Conservation (phyloP, 2,329 filamentous ascomycete species). For the Epichloe sp. region DNA sequence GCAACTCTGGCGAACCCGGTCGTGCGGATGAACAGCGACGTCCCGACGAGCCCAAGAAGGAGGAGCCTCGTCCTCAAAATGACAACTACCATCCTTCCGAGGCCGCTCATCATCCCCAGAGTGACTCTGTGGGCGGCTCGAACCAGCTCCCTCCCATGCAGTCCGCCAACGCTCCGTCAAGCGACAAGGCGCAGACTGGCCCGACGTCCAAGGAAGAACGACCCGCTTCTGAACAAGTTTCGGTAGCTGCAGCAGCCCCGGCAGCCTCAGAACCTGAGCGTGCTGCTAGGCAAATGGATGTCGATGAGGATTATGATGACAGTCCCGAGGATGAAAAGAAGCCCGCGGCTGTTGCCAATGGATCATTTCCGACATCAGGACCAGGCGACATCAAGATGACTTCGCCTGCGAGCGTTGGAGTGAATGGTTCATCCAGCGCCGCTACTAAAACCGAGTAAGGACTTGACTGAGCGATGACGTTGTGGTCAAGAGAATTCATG, state of each 20-base stretch:
- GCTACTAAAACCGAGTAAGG: slow-evolving; percentile 33
- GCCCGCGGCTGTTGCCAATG: slow-evolving; percentile 26
- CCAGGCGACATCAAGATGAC: slow-evolving; percentile 38
- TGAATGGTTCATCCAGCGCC: slow-evolving; percentile 26
- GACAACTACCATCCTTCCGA: slow-evolving; percentile 87
- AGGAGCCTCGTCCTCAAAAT: slow-evolving; percentile 55
- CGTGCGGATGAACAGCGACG: slow-evolving; percentile 52
- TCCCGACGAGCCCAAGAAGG: slow-evolving; percentile 42
- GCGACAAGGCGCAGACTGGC: slow-evolving; percentile 27
- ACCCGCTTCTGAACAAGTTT: slow-evolving; percentile 26
- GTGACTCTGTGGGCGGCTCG: slow-evolving; percentile 39
- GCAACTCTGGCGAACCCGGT: slow-evolving; percentile 61
- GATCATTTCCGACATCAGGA: slow-evolving; percentile 32
- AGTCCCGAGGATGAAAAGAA: slow-evolving; percentile 79
- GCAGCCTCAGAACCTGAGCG: slow-evolving; percentile 58
- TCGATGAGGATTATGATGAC: slow-evolving; percentile 96
- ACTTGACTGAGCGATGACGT: not conserved
- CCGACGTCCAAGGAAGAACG: slow-evolving; percentile 45
- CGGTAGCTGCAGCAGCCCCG: slow-evolving; percentile 34
- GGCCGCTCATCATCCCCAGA: slow-evolving; percentile 62
- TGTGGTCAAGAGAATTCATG: slow-evolving; percentile 9
- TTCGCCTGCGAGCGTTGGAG: slow-evolving; percentile 10
- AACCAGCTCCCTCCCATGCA: slow-evolving; percentile 52
- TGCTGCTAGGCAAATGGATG: slow-evolving; percentile 87
- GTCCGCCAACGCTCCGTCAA: slow-evolving; percentile 40